Percentiles rank a stretch among this genome's conserved stretches.
Evolutionary conservation across 163 green algal species (phyloP).

Genomic region (Coccomyxa subellipsoidea): DNA sequence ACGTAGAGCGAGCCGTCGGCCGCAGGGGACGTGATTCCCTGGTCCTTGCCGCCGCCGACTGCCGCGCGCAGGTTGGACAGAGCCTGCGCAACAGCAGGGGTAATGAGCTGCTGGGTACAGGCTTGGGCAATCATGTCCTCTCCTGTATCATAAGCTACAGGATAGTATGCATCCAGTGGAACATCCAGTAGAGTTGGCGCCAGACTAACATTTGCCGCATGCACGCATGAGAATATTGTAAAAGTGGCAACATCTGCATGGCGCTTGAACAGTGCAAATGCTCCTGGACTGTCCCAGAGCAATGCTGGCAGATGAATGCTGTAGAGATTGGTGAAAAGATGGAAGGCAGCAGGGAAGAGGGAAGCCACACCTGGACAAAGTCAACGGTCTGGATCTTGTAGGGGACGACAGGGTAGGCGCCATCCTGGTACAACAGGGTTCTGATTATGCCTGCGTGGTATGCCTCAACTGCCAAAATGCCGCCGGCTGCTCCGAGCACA

Average conservation of each 20-base stretch:
- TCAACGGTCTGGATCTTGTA: neutral
- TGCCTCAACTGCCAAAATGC: slow-evolving; percentile 46
- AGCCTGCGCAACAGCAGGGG: neutral
- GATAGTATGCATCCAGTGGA: neutral
- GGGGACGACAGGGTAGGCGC: neutral
- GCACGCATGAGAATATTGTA: neutral
- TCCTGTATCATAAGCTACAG: neutral
- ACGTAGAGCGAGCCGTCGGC: neutral
- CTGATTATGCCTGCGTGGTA: slow-evolving; percentile 53
- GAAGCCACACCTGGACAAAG: neutral
- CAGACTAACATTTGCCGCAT: neutral
- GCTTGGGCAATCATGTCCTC: too few species aligned
- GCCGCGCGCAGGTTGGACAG: neutral
- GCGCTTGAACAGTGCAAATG: neutral
- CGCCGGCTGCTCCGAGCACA: slow-evolving; percentile 14
- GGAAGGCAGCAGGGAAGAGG: too few species aligned
- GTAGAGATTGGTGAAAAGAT: too few species aligned
- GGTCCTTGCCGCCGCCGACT: neutral
- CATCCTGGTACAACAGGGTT: slow-evolving; percentile 27
- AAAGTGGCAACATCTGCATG: neutral
- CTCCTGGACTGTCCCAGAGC: too few species aligned
- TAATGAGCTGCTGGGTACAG: too few species aligned
- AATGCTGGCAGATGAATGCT: too few species aligned
- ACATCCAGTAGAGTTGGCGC: neutral
- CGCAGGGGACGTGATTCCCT: neutral